Evolutionary conservation across 2,329 filamentous ascomycete species (phyloP), one percentile per base, ranked within the genome.

Genomic region (Colletotrichum musicola): DNA sequence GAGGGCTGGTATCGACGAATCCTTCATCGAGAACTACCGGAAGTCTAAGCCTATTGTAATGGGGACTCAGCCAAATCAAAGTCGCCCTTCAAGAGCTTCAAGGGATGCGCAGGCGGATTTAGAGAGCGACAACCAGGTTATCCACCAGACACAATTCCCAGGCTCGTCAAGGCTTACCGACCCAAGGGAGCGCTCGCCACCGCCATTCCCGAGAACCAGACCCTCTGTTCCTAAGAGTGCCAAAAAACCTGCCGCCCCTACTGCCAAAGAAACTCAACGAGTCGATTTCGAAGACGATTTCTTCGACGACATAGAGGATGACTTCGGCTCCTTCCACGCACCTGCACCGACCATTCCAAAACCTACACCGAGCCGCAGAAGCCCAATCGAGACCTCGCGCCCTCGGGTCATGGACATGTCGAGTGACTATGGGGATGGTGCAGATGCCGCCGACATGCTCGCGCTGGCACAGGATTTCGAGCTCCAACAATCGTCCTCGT

Each of bases 391-490:
- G 35, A 47, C 60, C 20, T 50, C 38, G 9, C 51, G 55, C 6
- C 70, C 75, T 50, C 75, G 73, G 49, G 64, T 71, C 25, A 72
- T 72, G 38, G 78, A 81, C 56, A 76, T 80, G 59, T 82, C 81
- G 67, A 84, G 82, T 71, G 84, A 71, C 18, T 85, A 85, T 62
- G 83, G 82, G 64, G 83, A 86, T 50, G 84, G 85, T 64, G 80
- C 83, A 56, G 84, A 84, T 54, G 80, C 83, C 6, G 46, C 16
- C 58, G 84, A 84, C 49, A 85, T 88, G 81, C 77, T 87, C 35
- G 85, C 84, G 30, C 79, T 86, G 63, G 86, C 84, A 12, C 80
- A 87, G 68, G 80, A 85, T 71, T 82, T 85, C 44, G 86, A 88
- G 70, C 78, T 78, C 69, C 79, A 78, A 16, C 80, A 84, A 68